Evolutionary conservation across 2,329 filamentous ascomycete species (phyloP), one percentile per base, ranked within the genome.

Genomic region (Xylariaceae sp.): DNA sequence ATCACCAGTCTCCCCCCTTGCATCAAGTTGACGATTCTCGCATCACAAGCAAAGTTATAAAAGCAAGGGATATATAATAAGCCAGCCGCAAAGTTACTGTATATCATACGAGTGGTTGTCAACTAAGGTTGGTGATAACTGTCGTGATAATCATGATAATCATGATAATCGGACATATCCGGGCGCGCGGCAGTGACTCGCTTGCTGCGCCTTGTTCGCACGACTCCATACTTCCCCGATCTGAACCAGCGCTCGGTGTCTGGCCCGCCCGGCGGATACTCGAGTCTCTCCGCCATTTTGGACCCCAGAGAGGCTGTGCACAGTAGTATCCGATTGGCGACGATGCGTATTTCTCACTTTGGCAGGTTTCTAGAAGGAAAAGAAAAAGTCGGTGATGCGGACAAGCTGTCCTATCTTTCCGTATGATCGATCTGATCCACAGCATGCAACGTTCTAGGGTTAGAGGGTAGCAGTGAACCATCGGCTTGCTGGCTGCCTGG

Each of bases 201-300:
- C n/a, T 45, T 51, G 51, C 55, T 58, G 52, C 52, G 52, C 55
- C 51, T 43, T 51, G 33, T n/a, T n/a, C n/a, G n/a, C n/a, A n/a
- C n/a, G n/a, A n/a, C n/a, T n/a, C n/a, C n/a, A n/a, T n/a, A n/a
- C n/a, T n/a, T n/a, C n/a, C n/a, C n/a, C n/a, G n/a, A n/a, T n/a
- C n/a, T n/a, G n/a, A n/a, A n/a, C n/a, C n/a, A n/a, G n/a, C n/a
- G n/a, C n/a, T n/a, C n/a, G n/a, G n/a, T n/a, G n/a, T n/a, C n/a
- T n/a, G n/a, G n/a, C n/a, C n/a, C n/a, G n/a, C n/a, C n/a, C n/a
- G n/a, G n/a, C n/a, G n/a, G n/a, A 18, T 24, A 21, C 29, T 26
- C 24, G 20, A 21, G 18, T 18, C 26, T 33, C 30, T 37, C 41
- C 21, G 45, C 41, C 41, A 42, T 42, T 53, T 29, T 30, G 27